A percentile compares a stretch with the other conserved stretches of the same genome.
Evolutionary conservation across 495 filamentous ascomycete species (phyloP).

Genomic region (Xylaria curta): DNA sequence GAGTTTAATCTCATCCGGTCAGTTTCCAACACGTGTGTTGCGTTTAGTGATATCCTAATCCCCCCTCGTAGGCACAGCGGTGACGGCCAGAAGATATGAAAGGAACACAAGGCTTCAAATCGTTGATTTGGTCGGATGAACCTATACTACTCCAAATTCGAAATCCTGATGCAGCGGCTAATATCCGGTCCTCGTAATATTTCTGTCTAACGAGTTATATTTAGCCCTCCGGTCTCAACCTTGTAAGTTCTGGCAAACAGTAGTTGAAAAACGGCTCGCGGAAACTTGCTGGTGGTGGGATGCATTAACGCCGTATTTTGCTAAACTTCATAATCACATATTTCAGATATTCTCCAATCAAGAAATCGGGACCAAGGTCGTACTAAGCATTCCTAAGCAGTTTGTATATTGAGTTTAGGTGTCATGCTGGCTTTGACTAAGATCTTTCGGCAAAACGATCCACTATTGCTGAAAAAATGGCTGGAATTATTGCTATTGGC

Average conservation of each 20-base stretch:
- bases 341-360: neutral
- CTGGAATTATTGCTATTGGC: neutral
- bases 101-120: neutral
- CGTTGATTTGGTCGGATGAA: neutral
- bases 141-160: neutral
- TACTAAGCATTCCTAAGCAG: neutral
- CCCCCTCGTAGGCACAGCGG: neutral
- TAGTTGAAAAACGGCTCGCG: neutral
- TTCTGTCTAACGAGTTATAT: neutral
- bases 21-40: neutral
- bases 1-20: neutral
- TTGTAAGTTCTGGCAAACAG: neutral
- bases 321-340: neutral
- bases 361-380: neutral
- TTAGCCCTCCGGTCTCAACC: neutral
- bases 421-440: neutral
- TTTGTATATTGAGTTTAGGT: neutral
- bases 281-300: too few species aligned
- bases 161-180: neutral
- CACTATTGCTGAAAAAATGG: neutral
- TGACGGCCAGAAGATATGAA: neutral
- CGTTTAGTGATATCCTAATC: neutral
- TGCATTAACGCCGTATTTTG: neutral
- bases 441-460: neutral
- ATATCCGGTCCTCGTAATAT: neutral